These are phyloP conservation scores for Mortierella sp. DNA, from an alignment of 371 early-diverging fungal genomes.

Conservation along the genomic window DNA sequence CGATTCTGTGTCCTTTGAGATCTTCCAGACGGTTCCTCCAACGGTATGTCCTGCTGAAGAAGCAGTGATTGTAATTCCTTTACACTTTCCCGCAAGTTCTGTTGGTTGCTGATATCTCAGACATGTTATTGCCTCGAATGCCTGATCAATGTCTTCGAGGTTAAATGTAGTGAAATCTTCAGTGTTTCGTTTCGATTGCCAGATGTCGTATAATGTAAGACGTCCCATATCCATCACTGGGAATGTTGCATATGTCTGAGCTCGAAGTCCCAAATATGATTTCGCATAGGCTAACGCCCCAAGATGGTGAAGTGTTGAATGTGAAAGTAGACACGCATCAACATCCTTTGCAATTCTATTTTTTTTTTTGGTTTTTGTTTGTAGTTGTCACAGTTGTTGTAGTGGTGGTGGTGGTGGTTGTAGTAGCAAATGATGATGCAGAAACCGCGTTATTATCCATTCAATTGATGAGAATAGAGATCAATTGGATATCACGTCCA, in stretches of 20 bases:
- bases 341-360: constrained; percentile 84
- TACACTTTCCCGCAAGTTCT: constrained; percentile 79
- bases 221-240: constrained; percentile 96
- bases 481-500: too few species aligned
- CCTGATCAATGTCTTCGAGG: constrained; percentile 82
- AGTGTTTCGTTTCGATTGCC: constrained; percentile 76
- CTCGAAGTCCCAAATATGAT: constrained; percentile 82
- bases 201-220: constrained; percentile 84
- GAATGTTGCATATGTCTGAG: constrained; percentile 94
- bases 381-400: neutral
- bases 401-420: neutral
- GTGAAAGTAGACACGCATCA: constrained; percentile 95
- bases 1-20: constrained; percentile 93
- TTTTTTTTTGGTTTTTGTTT: neutral
- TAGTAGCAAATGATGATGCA: neutral
- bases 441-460: neutral
- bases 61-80: constrained; percentile 92
- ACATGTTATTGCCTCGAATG: constrained; percentile 83
- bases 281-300: constrained; percentile 93
- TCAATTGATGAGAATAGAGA: neutral
- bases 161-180: constrained; percentile 80
- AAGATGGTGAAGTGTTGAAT: constrained; percentile 88
- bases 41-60: constrained; percentile 96
- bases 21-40: constrained; percentile 98
- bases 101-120: constrained; percentile 95